Base-by-base conservation (phyloP, 805 yeast species). In the Candida schatavii region DNA sequence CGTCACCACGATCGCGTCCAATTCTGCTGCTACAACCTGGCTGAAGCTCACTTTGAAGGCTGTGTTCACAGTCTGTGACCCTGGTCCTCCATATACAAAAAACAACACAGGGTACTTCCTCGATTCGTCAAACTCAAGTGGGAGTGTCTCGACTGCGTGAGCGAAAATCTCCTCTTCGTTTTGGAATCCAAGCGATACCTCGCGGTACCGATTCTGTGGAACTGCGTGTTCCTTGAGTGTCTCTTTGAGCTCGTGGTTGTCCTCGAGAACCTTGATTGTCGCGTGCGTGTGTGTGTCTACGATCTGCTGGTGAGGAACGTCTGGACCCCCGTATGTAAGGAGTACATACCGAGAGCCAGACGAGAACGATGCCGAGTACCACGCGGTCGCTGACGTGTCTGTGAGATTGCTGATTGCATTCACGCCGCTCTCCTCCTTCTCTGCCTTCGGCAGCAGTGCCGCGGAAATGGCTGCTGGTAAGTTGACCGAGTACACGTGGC, bases 21-120 rank as follows among this genome's bases (percentile, higher is more conserved):
- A 70, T 51, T 82, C 83, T 1, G 96, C 78, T 0, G 96, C 83
- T 31, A 85, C 77, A 9, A 86, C 82, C 22, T 85, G 77, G 46
- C 90, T 85, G 62, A 88, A 90, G 4, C 72, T 65, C 25, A 85
- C 65, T 0, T 75, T 57, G 54, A 80, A 88, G 11, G 67, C 57
- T 47, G 85, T 80, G 33, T 73, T 67, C 5, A 91, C 97, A 41
- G 78, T 70, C 61, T 93, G 98, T 4, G 96, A 85, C 27, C 89
- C 93, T 6, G 99, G 99, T 0, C 99, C 99, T 18, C 97, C 97
- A 57, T 93, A 93, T 3, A 89, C 89, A 57, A 75, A 89, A 59
- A 93, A 91, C 44, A 93, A 70, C 0, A 93, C 81, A 0, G 98
- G 98, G 59, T 91, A 89, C 58, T 82, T 72, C 52, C 72, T 68